Base-by-base conservation (phyloP, 2,329 filamentous ascomycete genomes). In the Diaporthe citrichinensis region DNA sequence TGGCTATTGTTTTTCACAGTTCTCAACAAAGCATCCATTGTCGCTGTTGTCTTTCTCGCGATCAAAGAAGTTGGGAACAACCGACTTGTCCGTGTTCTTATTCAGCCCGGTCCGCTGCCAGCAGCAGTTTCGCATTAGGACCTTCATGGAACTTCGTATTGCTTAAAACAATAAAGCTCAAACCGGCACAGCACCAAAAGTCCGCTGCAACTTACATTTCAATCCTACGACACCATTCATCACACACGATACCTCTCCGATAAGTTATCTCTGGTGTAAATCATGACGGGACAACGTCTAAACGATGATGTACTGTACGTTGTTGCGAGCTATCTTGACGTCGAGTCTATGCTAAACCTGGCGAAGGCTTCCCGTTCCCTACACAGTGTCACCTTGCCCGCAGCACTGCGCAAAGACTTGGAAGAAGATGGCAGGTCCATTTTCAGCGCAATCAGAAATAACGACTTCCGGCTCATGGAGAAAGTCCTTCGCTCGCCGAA, bases 391-490 rank as follows among this genome's bases (percentile, higher is more conserved):
- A 39, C 23, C 20, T n/a, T 10, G 4, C 31, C 57, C 31, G 57
- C 57, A 36, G 57, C 57, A 12, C 1, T 59, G 12, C 57, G 57
- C 10, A 59, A 8, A 59, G 31, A 59, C n/a, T 20, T 59, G 31
- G 17, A 9, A 36, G 17, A 39, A 59, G 23, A 59, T 59, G 57
- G 57, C 57, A 39, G 57, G 57, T 59, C 57, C 57, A 59, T 59
- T 59, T 39, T 59, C 31, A 39, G 31, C 20, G 57, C 57, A 23
- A 59, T 39, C 8, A 23, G 9, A 39, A 36, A n/a, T 9, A n/a
- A 59, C 20, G 31, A 59, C 20, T 59, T 59, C 20, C 20, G 1
- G 4, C 57, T 59, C 31, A 20, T 59, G 20, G 34, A 36, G 20
- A 59, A 36, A 8, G 4, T 59, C 8, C 28, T 59, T 20, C 28